Evolutionary conservation across 164 flowering plant species (phyloP), one percentile per base, ranked within the genome.

Genomic region (Tetrastigma voinierianum): DNA sequence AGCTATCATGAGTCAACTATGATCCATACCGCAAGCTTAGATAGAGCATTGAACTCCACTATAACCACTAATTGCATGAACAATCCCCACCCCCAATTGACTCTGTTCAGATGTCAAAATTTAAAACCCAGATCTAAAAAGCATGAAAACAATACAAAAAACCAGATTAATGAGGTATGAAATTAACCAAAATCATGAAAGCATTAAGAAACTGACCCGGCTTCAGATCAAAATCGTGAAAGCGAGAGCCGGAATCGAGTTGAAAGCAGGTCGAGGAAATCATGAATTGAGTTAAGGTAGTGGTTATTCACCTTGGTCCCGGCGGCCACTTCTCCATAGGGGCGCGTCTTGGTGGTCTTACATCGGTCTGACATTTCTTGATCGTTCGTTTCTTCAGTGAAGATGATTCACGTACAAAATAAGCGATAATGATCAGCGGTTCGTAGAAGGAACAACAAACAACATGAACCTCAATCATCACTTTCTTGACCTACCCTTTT

Each of bases 281-380:
- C 3, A 15, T 3, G 19, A 46, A 32, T 32, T 32, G 7, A 7
- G 0, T 32, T 32, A 32, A 0, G 65, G 46, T 51, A 19, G n/a
- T 49, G 46, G 48, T 14, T 12, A 13, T 20, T 45, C 21, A 83
- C 87, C 82, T 78, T 81, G 21, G 87, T 85, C 10, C 87, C 87
- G 61, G 77, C 67, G 23, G 87, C 87, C 87, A 43, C 62, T 69
- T 54, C 87, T 69, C 85, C 85, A 84, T 18, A 81, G 21, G 8
- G 87, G 87, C 2, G n/a, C n/a, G 87, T 81, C 45, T 68, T 74
- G 1, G 80, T 65, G 44, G 83, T 76, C 59, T 74, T 82, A 75
- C 87, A 84, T 69, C 74, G 10, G 73, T 11, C 21, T 85, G 80
- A 24, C 59, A 45, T 62, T 65, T 84, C 54, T 72, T 67, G 58